Base-by-base conservation (phyloP, 257 asterid genomes). In the Coffea canephora region DNA sequence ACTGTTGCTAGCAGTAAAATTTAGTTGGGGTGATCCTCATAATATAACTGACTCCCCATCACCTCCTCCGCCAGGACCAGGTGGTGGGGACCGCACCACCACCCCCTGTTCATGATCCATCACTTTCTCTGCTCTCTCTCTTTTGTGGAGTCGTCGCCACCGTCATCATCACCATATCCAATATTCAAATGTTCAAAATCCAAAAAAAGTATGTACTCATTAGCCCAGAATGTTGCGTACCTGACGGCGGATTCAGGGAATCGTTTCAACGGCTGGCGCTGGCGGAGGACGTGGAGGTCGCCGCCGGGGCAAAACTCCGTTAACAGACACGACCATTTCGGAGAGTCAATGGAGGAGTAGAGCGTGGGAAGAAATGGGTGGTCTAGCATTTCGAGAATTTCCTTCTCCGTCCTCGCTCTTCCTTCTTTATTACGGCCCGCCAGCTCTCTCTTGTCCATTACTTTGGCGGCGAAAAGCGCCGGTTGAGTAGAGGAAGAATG, bases 221-320 rank as follows among this genome's bases (percentile, higher is more conserved):
- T 54, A 67, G 14, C 34, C 3, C 76, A n/a, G 19, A 78, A 52
- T 12, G 5, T 4, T 3, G 14, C 59, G 85, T 49, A 95, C 99
- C 99, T 91, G 86, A 92, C 97, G 64, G 97, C 92, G 82, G 96
- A 90, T 48, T 91, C 95, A 16, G 95, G 91, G 90, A 92, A 95
- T 71, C 97, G 96, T 85, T 92, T 94, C 41, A 88, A 80, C 6
- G 98, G 97, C 85, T 95, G 99, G 5, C 96, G 96, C 85, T 94
- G 99, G 59, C 99, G 97, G 90, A 95, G 96, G 73, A 94, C 94
- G 79, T 95, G 99, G 31, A 95, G 90, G 85, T 95, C 99, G 34
- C 99, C 99, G 81, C 98, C 99, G 84, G 99, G 97, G 78, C 98
- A 93, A 80, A 94, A 94, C 86, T 95, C 99, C 45, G 97, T 93